phyloP scores from a whole-genome alignment of 345 rosid species.

The Abelmoschus esculentus region DNA sequence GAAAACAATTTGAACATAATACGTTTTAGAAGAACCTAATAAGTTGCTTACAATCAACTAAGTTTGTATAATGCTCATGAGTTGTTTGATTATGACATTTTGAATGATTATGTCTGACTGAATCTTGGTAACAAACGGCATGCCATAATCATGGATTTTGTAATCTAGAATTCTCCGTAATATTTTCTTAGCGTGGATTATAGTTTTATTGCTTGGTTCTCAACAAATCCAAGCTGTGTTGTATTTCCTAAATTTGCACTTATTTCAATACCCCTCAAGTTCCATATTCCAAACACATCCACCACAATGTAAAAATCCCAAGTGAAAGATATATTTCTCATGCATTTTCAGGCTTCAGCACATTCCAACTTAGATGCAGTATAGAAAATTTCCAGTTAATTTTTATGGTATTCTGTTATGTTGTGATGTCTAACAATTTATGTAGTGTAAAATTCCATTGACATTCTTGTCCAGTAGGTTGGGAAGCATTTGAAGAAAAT shows the following conservation, averaged over 20 bases:
- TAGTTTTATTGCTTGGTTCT: not conserved
- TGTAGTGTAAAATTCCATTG: not conserved
- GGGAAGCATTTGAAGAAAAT: conserved; percentile 66
- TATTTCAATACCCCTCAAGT: not conserved
- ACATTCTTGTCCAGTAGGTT: conserved; percentile 34
- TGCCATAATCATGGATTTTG: not conserved
- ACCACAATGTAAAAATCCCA: not conserved
- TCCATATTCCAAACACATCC: not conserved
- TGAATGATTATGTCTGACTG: not conserved
- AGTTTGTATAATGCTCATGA: not conserved
- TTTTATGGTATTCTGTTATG: not conserved
- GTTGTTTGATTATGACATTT: not conserved
- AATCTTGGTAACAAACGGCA: not conserved
- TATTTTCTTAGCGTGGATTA: not conserved
- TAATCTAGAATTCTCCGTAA: not conserved
- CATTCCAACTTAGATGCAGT: not conserved
- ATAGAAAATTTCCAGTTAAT: not conserved
- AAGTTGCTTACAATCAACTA: not conserved
- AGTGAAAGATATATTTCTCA: not conserved
- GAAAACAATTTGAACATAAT: not conserved
- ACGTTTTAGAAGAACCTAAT: not conserved
- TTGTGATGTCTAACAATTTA: not conserved
- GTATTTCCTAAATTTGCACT: not conserved
- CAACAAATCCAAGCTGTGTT: not conserved
- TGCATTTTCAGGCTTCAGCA: not conserved